phyloP scores from a whole-genome alignment of 2,329 filamentous ascomycete genomes.

The Phoma herbarum region DNA sequence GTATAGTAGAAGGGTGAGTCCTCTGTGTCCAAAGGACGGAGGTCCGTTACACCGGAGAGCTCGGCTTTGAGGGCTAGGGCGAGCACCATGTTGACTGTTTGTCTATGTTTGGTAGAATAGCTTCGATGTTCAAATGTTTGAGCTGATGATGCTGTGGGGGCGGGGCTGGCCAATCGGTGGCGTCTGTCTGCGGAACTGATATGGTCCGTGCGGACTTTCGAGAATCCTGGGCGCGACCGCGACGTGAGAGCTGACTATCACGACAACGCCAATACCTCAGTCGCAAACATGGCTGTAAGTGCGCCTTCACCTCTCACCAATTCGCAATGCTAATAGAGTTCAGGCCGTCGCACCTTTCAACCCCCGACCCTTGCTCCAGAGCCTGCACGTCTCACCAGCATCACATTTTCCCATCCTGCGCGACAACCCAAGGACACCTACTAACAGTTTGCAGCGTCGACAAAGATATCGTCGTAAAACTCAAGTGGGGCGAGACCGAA shows the following conservation, averaged over 20 bases:
- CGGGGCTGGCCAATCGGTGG: conserved; percentile 14
- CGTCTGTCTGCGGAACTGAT: background rate
- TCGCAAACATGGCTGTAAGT: conserved; percentile 52
- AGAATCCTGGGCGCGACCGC: conserved; percentile 23
- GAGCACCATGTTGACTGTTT: conserved; percentile 43
- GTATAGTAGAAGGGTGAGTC: conserved; percentile 93
- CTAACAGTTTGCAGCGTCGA: conserved; percentile 69
- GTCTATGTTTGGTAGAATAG: background rate
- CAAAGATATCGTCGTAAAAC: conserved; percentile 86
- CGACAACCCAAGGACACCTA: conserved; percentile 19
- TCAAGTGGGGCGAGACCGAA: conserved; percentile 98
- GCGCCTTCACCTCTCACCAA: background rate
- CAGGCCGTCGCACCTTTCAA: conserved; percentile 81
- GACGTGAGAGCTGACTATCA: conserved; percentile 7
- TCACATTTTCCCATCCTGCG: background rate
- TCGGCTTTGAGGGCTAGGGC: conserved; percentile 52
- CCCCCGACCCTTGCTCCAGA: conserved; percentile 95
- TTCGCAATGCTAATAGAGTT: conserved; percentile 25
- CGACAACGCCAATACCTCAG: background rate
- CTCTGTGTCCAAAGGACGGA: conserved; percentile 82
- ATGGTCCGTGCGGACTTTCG: conserved; percentile 6
- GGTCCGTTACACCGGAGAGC: conserved; percentile 76
- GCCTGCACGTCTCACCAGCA: conserved; percentile 68
- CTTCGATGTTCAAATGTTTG: background rate
- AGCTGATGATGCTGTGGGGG: conserved; percentile 9